Percentiles rank a stretch among this genome's conserved stretches.
Conservation (phyloP, 176 grass and related monocot species). For the Tuctoria greenei region DNA sequence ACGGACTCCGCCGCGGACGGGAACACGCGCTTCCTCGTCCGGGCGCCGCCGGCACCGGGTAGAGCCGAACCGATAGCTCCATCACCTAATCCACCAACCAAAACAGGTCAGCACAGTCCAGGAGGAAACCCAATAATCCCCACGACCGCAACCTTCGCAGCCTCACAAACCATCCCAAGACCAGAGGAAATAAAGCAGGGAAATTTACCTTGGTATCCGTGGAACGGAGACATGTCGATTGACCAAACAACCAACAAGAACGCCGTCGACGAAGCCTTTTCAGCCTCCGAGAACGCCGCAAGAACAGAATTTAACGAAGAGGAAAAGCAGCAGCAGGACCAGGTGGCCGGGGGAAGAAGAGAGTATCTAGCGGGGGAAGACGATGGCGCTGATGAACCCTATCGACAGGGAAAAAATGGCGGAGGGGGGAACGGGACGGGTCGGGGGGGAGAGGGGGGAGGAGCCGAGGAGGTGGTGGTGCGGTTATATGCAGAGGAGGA, state of each 20-base stretch:
- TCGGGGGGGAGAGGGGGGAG: too few species aligned
- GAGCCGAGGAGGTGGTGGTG: background rate
- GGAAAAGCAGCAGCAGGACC: slow-evolving; percentile 2
- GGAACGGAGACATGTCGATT: slow-evolving; percentile 53
- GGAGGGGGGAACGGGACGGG: background rate
- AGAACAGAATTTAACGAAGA: slow-evolving; percentile 26
- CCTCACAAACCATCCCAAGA: background rate
- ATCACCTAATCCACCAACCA: slow-evolving; percentile 19
- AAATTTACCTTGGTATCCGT: slow-evolving; percentile 48
- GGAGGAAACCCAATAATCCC: background rate
- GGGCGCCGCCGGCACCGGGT: slow-evolving; percentile 24
- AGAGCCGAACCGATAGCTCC: background rate
- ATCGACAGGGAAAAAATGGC: slow-evolving; percentile 49
- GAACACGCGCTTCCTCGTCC: slow-evolving; percentile 67
- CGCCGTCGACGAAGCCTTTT: slow-evolving; percentile 5
- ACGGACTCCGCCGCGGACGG: slow-evolving; percentile 21
- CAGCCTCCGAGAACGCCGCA: background rate
- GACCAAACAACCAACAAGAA: background rate
- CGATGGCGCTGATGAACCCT: slow-evolving; percentile 48
- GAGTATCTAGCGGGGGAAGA: background rate
- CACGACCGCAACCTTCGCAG: background rate
- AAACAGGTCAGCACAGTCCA: background rate
- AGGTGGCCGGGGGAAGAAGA: slow-evolving; percentile 4
- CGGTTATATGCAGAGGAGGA: background rate
- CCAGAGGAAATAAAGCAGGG: background rate